Evolutionary conservation across 2,329 filamentous ascomycete species (phyloP), one percentile per base, ranked within the genome.

Genomic region (Alternaria consortialis): DNA sequence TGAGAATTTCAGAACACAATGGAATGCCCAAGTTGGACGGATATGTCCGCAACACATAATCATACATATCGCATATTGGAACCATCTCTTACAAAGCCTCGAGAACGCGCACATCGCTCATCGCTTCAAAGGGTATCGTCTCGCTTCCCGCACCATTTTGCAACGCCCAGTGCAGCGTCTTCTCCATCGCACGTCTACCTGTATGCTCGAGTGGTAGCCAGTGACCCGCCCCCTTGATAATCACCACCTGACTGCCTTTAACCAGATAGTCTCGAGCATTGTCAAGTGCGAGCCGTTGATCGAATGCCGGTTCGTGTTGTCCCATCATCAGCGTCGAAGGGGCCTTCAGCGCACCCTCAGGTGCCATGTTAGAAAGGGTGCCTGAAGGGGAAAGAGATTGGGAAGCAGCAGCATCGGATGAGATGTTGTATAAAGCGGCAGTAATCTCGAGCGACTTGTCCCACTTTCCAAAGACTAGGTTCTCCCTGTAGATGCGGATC

Each of bases 301-400:
- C 81, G 37, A 88, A 80, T 6, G 85, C 86, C 11, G 77, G 68
- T 68, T 88, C 86, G 23, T 79, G 68, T 65, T 83, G 74, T 2
- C 86, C 86, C 77, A 85, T 86, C 40, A 88, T 63, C 17, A 88
- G 70, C 6, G 85, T 87, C 13, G 84, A 78, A 17, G 81, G 82
- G 11, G 84, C 84, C 60, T 83, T 84, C 23, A 88, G 72, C 3
- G 79, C 74, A 3, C 84, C 85, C 11, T 75, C 67, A 3, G 80
- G 80, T 0, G 77, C 80, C 7, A 80, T 78, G 27, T 81, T 84
- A 13, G 85, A 56, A 0, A 80, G 80, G 1, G 74, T 73, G 23
- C 80, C 79, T 4, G 64, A 63, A 20, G 62, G 57, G 6, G 51
- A 53, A 43, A 51, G 55, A 27, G 64, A 69, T 27, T 58, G 46